Evolutionary conservation across 371 early-diverging fungal species (phyloP).

Genomic region (Caulochytrium protostelioides): DNA sequence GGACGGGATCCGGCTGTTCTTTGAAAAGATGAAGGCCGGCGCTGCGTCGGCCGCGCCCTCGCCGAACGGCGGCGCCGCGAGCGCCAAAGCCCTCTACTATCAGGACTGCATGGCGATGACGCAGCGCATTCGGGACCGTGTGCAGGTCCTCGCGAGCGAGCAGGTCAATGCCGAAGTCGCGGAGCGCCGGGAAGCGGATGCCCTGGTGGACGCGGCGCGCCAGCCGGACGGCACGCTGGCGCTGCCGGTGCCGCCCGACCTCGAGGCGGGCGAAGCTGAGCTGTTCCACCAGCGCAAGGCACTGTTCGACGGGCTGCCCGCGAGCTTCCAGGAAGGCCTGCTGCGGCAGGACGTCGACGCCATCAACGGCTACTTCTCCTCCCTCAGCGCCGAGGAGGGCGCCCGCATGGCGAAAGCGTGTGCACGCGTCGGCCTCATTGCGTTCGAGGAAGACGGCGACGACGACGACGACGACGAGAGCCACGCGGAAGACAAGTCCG

Average conservation of each 20-base stretch:
- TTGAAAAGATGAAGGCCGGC: constrained; percentile 19
- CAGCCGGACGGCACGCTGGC: constrained; percentile 19
- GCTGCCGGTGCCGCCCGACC: constrained; percentile 19
- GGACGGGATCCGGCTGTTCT: constrained; percentile 69
- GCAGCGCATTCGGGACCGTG: constrained; percentile 50
- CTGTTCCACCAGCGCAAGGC: constrained; percentile 42
- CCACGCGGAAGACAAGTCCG: no score
- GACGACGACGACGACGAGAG: no score
- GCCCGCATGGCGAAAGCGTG: constrained; percentile 49
- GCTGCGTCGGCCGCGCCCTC: constrained; percentile 1
- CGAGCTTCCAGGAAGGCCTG: constrained; percentile 49
- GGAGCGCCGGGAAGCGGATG: constrained; percentile 7
- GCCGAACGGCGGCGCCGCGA: constrained; percentile 20
- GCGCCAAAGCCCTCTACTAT: constrained; percentile 50
- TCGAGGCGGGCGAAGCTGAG: constrained; percentile 33
- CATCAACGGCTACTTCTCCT: constrained; percentile 56
- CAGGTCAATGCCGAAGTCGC: constrained; percentile 9
- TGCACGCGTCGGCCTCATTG: constrained; percentile 47
- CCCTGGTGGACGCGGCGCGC: constrained; percentile 9
- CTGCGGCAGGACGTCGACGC: constrained; percentile 48
- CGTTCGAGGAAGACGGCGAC: constrained; percentile 34
- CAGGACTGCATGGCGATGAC: constrained; percentile 65
- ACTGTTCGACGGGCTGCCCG: constrained; percentile 46
- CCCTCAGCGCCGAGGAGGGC: constrained; percentile 36
- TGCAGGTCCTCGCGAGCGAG: constrained; percentile 30